These are phyloP conservation scores for Daldinia eschscholtzii DNA, from an alignment of 2,329 filamentous ascomycete species.

Conservation along the genomic window DNA sequence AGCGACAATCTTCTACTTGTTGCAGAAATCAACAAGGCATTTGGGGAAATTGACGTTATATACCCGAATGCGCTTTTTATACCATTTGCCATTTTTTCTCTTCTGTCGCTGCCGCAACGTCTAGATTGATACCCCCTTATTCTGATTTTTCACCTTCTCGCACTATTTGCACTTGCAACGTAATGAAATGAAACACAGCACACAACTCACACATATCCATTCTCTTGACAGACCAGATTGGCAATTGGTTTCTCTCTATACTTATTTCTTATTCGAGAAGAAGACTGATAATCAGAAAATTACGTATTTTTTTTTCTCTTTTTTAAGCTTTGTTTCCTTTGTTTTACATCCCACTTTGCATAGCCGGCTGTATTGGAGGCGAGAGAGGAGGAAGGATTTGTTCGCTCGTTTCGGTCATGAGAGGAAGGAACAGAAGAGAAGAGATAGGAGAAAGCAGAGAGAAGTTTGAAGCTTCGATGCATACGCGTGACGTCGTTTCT, in stretches of 20 bases:
- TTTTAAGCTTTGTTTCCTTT: conserved; percentile 34
- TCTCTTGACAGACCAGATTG: conserved; percentile 28
- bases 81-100: conserved; percentile 43
- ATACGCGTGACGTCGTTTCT: conserved; percentile 35
- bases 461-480: conserved; percentile 11
- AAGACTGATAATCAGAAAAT: conserved; percentile 34
- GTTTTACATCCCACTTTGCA: conserved; percentile 24
- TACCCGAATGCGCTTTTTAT: conserved; percentile 41
- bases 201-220: conserved; percentile 8
- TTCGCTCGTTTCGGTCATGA: conserved; percentile 29
- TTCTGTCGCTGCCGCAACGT: conserved; percentile 37
- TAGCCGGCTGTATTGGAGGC: conserved; percentile 35
- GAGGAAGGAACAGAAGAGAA: conserved; percentile 11
- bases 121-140: conserved; percentile 48
- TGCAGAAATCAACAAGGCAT: conserved; percentile 25
- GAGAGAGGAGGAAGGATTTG: neutral
- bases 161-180: conserved; percentile 21
- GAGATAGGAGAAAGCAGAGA: conserved; percentile 4
- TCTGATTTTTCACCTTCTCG: conserved; percentile 13
- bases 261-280: conserved; percentile 14
- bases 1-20: conserved; percentile 30
- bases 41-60: conserved; percentile 38
- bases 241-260: conserved; percentile 19
- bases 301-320: neutral
- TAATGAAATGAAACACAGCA: conserved; percentile 26